A percentile compares a stretch with the other conserved stretches of the same genome.
phyloP scores from a whole-genome alignment of 164 flowering plant species.

The Nelumbo lutea region DNA sequence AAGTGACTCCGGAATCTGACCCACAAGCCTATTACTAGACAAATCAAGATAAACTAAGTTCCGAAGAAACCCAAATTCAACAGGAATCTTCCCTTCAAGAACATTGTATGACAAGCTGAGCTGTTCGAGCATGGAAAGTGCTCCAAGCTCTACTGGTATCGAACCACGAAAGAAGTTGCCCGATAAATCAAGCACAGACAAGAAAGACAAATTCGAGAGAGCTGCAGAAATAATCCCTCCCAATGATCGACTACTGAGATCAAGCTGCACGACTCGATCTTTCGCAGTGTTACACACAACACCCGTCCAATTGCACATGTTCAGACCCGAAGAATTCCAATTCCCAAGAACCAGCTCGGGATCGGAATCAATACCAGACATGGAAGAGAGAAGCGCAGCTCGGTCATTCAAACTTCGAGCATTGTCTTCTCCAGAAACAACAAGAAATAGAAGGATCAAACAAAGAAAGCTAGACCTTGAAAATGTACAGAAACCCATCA shows the following conservation, averaged over 20 bases:
- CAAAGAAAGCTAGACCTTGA: conserved; percentile 19
- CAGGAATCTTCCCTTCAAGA: conserved; percentile 58
- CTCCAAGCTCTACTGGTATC: conserved; percentile 61
- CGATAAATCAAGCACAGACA: conserved; percentile 63
- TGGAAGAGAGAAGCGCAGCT: conserved; percentile 54
- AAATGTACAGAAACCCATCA: conserved; percentile 27
- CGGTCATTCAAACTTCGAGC: conserved; percentile 29
- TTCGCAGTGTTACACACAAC: conserved; percentile 37
- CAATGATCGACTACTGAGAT: conserved; percentile 45
- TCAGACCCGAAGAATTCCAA: conserved; percentile 51
- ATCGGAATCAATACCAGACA: conserved; percentile 41
- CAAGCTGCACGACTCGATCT: conserved; percentile 42
- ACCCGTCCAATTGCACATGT: conserved; percentile 76
- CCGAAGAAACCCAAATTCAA: conserved; percentile 44
- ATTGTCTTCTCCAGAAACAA: conserved; percentile 8
- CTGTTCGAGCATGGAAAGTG: conserved; percentile 40
- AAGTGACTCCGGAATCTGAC: conserved; percentile 48
- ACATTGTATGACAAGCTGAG: conserved; percentile 59
- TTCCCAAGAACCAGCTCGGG: conserved; percentile 36
- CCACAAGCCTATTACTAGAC: conserved; percentile 53
- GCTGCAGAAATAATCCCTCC: conserved; percentile 62
- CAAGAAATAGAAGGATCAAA: conserved; percentile 19
- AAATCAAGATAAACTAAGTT: conserved; percentile 55
- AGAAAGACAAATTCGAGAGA: conserved; percentile 42
- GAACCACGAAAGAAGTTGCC: conserved; percentile 55